Base-by-base conservation (phyloP, 2,329 filamentous ascomycete genomes). In the Penicillium italicum region DNA sequence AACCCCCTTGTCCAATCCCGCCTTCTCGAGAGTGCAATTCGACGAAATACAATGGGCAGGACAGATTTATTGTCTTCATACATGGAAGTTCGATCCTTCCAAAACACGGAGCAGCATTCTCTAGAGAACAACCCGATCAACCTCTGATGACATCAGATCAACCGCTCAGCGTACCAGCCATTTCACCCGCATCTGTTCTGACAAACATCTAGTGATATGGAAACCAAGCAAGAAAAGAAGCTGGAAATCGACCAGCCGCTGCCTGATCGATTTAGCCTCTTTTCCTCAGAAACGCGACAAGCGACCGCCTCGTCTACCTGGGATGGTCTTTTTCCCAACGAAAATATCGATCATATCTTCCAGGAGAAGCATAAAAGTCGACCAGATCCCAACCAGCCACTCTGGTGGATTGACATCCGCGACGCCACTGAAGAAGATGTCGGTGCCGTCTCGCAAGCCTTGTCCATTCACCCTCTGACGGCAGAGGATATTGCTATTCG, bases 391-490 rank as follows among this genome's bases (percentile, higher is more conserved):
- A 53, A 56, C 61, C 47, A 37, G 9, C 61, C 60, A n/a, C 90
- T 94, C 12, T 97, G 92, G 91, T 99, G 94, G 94, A 81, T 99
- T 36, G 95, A 97, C 66, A 86, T 97, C 71, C 87, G 91, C 69
- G 90, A 89, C 62, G 90, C 92, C 1, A 91, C 87, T 0, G 88
- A 91, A 66, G 89, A 93, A 56, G 94, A 97, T 69, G 85, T 96
- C 22, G 84, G 86, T 30, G 85, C 85, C 18, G 86, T 97, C 57
- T 94, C 90, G 78, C 91, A 92, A 69, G 91, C 91, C 1, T 95
- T 97, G 70, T 90, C 90, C 12, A 89, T 97, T 46, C 94, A 97
- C 74, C 93, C 92, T 11, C 78, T 97, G 70, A 97, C 94, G 0
- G 89, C 91, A 26, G 94, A 99, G 74, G 94, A 97, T 76, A 96